Base-by-base conservation (phyloP, 768 basidiomycete species). In the Cyclocybe aegerita region DNA sequence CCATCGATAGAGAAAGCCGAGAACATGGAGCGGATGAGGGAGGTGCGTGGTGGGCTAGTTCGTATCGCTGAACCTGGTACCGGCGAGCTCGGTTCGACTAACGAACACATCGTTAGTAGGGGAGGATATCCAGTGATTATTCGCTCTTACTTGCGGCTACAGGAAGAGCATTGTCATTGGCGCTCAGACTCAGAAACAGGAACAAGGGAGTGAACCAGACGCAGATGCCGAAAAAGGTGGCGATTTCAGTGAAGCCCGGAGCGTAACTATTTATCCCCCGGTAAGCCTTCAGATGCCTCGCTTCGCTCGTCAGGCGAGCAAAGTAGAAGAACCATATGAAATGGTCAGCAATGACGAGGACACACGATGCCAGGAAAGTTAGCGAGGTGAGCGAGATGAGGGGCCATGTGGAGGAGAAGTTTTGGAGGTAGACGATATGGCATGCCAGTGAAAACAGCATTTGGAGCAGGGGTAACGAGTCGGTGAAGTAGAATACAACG, bases 261-360 rank as follows among this genome's bases (percentile, higher is more conserved):
- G 64, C 59, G 16, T 65, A 61, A 7, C 69, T 58, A 14, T 66
- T 60, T 29, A 63, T 57, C 11, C 66, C 71, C 43, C 80, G 73
- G 61, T 83, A 82, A 29, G 72, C 69, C 35, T 76, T 74, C 32
- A 68, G 65, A 32, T 81, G 81, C 50, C 83, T 73, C 11, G 85
- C 80, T 33, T 86, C 80, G 49, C 82, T 83, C 8, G 86, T 81
- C 7, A 86, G 59, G 29, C 72, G 79, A 38, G 94, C 83, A 67
- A 98, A 98, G 70, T 98, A 80, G 72, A 90, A 93, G 76, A 99
- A 99, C 92, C 95, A 98, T 36, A 92, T 66, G 64, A 98, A 98
- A 68, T 98, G 97, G 71, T 98, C 93, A 1, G 73, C 67, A 49
- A 99, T 79, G 56, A 97, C 96, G 48, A 95, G 72, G 14, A 79